phyloP scores from a whole-genome alignment of 208 protist species.

The Acanthamoeba sp. region DNA sequence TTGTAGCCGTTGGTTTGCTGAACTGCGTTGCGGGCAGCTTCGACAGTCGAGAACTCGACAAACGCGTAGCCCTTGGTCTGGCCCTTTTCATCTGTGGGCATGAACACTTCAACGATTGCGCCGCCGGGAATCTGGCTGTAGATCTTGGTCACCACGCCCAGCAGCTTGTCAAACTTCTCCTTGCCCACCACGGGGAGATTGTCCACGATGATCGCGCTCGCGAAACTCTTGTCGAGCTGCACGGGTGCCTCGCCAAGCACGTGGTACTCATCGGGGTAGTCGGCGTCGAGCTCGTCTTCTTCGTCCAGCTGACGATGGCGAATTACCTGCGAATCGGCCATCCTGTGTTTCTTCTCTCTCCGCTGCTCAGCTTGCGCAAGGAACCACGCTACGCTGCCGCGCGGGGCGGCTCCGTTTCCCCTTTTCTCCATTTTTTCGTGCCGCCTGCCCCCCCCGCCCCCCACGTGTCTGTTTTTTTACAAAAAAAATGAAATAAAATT shows the following conservation, averaged over 20 bases:
- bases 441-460: too few species aligned
- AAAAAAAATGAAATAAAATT: neutral
- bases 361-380: too few species aligned
- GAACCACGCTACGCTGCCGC: too few species aligned
- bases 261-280: conserved; percentile 50
- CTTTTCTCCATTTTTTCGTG: neutral
- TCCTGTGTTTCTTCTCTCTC: neutral
- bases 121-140: conserved; percentile 58
- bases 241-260: conserved; percentile 47
- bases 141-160: conserved; percentile 64
- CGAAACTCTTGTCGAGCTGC: conserved; percentile 55
- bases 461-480: too few species aligned
- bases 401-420: too few species aligned
- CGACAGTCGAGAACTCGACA: conserved; percentile 17
- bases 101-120: conserved; percentile 46
- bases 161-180: conserved; percentile 54
- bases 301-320: conserved; percentile 44
- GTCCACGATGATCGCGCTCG: conserved; percentile 59
- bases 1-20: conserved; percentile 44
- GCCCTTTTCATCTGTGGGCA: conserved; percentile 40
- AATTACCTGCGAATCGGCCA: conserved; percentile 32
- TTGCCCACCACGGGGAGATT: conserved; percentile 59
- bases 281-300: conserved; percentile 45
- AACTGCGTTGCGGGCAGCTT: conserved; percentile 28
- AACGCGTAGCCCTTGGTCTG: conserved; percentile 69